These are phyloP conservation scores for Dimocarpus longan DNA, from an alignment of 345 rosid genomes.

Conservation along the genomic window DNA sequence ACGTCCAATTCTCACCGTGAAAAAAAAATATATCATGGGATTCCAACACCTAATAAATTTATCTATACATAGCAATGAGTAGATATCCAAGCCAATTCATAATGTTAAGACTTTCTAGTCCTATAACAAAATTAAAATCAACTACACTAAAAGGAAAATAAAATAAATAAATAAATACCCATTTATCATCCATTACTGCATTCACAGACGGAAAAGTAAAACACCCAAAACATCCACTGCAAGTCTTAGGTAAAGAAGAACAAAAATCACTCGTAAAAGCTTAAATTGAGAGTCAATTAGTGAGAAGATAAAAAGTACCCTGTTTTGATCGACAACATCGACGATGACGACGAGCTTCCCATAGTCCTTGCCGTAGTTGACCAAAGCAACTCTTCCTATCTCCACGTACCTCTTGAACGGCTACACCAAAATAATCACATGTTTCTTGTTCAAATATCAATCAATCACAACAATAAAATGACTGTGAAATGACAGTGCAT, in stretches of 20 bases:
- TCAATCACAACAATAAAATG: neutral
- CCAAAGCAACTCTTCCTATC: slow-evolving; percentile 92
- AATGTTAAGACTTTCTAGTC: neutral
- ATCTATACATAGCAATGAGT: neutral
- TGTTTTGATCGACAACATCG: slow-evolving; percentile 88
- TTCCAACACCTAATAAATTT: no score
- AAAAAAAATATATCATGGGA: no score
- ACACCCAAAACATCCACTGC: neutral
- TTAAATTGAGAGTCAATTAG: neutral
- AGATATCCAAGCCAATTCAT: neutral
- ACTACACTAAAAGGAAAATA: neutral
- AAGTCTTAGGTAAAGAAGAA: neutral
- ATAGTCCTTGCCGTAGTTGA: slow-evolving; percentile 85
- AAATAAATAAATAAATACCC: slow-evolving; percentile 35
- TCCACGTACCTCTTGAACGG: slow-evolving; percentile 93
- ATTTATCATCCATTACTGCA: slow-evolving; percentile 75
- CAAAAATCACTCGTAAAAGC: neutral
- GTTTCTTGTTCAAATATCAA: neutral
- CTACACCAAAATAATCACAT: slow-evolving; percentile 31
- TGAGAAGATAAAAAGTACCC: slow-evolving; percentile 35
- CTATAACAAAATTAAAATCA: neutral
- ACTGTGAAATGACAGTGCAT: neutral
- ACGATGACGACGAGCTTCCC: slow-evolving; percentile 91
- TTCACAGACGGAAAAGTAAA: no score
- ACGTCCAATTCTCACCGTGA: no score